phyloP scores from a whole-genome alignment of 2,329 filamentous ascomycete genomes.

The Bipolaris oryzae region DNA sequence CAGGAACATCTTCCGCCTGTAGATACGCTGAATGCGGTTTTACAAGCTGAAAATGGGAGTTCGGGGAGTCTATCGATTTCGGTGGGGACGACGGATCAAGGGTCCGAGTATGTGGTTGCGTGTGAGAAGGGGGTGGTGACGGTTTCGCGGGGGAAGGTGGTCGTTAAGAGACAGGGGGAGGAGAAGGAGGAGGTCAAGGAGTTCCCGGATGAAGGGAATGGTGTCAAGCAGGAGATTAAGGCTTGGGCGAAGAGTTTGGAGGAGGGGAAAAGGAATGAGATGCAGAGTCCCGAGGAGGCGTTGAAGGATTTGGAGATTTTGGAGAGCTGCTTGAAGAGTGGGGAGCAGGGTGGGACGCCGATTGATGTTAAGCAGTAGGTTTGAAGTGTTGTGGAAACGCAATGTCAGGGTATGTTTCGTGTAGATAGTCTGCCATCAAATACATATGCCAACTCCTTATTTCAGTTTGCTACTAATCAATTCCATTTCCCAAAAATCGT shows the following conservation, averaged over 20 bases:
- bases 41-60: constrained; percentile 61
- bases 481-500: not conserved
- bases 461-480: too few species aligned
- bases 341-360: constrained; percentile 46
- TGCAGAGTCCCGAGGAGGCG: constrained; percentile 64
- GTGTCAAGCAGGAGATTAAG: constrained; percentile 65
- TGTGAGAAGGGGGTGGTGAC: constrained; percentile 64
- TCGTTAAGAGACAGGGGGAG: constrained; percentile 25
- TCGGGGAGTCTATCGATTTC: constrained; percentile 64
- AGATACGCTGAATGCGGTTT: constrained; percentile 68
- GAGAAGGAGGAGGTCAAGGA: constrained; percentile 48
- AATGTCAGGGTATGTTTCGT: too few species aligned
- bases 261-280: constrained; percentile 56
- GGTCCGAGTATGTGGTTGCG: constrained; percentile 62
- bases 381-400: not conserved
- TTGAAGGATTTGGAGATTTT: constrained; percentile 65
- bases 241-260: constrained; percentile 64
- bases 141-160: constrained; percentile 53
- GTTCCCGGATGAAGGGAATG: constrained; percentile 57
- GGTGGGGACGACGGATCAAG: constrained; percentile 62
- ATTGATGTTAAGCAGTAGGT: constrained; percentile 27
- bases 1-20: constrained; percentile 66
- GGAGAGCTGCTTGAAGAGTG: constrained; percentile 51
- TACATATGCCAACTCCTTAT: too few species aligned
- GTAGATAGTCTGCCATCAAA: too few species aligned